These are phyloP conservation scores for Curvularia spicifera DNA, from an alignment of 2,329 filamentous ascomycete genomes.

Conservation along the genomic window DNA sequence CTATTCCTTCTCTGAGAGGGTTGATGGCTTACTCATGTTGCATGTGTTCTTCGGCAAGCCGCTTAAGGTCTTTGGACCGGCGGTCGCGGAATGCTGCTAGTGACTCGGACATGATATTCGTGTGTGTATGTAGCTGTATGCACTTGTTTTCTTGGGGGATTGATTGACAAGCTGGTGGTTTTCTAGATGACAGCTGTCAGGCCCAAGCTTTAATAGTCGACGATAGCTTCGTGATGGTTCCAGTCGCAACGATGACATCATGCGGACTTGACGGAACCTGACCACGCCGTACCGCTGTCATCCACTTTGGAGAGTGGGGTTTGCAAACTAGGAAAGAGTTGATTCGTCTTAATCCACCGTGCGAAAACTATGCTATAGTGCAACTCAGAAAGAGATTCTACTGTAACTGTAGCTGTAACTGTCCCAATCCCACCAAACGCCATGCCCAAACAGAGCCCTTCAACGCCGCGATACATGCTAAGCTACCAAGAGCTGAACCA, in stretches of 20 bases:
- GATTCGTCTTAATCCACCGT: conserved; percentile 1
- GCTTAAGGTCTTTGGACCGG: conserved; percentile 36
- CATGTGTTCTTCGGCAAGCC: conserved; percentile 43
- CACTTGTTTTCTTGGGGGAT: background rate
- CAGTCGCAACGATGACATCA: conserved; percentile 23
- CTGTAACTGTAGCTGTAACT: background rate
- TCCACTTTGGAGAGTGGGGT: background rate
- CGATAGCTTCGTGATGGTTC: conserved; percentile 12
- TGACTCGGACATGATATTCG: conserved; percentile 35
- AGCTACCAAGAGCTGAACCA: conserved; percentile 4
- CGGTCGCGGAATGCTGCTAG: conserved; percentile 41
- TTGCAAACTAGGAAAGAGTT: background rate
- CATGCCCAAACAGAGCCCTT: conserved; percentile 12
- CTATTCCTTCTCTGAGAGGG: no score
- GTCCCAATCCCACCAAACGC: conserved; percentile 13
- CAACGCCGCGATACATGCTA: conserved; percentile 18
- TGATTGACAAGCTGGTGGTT: background rate
- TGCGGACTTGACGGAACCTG: conserved; percentile 19
- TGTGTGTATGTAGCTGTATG: background rate
- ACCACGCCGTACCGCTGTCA: conserved; percentile 4
- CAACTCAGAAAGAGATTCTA: background rate
- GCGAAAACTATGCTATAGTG: conserved; percentile 6
- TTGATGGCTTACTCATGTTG: conserved; percentile 40
- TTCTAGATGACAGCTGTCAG: background rate
- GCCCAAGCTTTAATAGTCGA: background rate